phyloP scores from a whole-genome alignment of 2,329 filamentous ascomycete species.

The Keithomyces neogunnii region DNA sequence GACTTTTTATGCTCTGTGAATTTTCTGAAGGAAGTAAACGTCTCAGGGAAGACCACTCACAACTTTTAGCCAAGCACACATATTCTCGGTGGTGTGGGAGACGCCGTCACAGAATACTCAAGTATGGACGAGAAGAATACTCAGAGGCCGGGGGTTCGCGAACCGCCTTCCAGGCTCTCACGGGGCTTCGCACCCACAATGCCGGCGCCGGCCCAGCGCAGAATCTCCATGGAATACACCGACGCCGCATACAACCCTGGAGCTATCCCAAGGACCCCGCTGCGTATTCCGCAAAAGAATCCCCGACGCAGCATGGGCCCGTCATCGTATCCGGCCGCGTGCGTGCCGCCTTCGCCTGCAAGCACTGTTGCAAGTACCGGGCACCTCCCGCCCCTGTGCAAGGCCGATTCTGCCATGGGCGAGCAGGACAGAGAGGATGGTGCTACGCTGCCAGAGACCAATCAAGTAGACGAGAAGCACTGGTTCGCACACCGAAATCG shows the following conservation, averaged over 20 bases:
- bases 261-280: constrained; percentile 15
- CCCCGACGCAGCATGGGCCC: constrained; percentile 14
- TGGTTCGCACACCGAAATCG: constrained; percentile 13
- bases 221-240: constrained; percentile 28
- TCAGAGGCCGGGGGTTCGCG: not conserved
- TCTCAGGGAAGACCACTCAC: no score
- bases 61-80: no score
- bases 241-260: constrained; percentile 10
- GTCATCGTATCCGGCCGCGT: constrained; percentile 1
- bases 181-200: constrained; percentile 17
- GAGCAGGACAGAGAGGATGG: constrained; percentile 5
- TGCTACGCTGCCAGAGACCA: constrained; percentile 5
- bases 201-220: constrained; percentile 18
- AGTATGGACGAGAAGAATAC: not conserved
- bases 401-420: not conserved
- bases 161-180: constrained; percentile 8
- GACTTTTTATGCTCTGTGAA: no score
- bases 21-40: no score
- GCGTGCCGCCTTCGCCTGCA: constrained; percentile 16
- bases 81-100: no score
- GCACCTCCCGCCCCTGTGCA: constrained; percentile 4
- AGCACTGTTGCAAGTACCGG: constrained; percentile 9
- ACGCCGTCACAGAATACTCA: no score
- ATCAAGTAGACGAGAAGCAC: constrained; percentile 5
- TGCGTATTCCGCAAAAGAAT: constrained; percentile 22